Conservation (phyloP, 768 basidiomycete genomes). For the Suillus luteus region DNA sequence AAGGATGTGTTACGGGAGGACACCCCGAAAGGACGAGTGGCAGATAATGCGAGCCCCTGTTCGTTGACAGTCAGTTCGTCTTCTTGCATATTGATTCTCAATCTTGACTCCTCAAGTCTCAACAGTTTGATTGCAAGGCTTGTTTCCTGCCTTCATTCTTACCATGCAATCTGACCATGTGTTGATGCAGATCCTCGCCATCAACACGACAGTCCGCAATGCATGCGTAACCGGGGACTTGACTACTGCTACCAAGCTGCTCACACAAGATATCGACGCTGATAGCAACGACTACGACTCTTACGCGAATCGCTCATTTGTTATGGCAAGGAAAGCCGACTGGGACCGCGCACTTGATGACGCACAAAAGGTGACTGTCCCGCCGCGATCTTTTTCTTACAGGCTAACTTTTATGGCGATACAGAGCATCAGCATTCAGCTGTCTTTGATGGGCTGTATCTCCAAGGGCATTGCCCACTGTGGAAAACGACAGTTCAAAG, state of each 20-base stretch:
- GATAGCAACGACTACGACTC: not conserved
- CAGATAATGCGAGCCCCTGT: not conserved
- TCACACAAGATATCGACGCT: not conserved
- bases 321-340: not conserved
- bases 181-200: not conserved
- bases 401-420: not conserved
- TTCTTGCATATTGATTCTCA: not conserved
- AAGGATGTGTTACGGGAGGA: not conserved
- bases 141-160: not conserved
- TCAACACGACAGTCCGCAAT: not conserved
- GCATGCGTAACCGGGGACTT: not conserved
- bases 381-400: not conserved
- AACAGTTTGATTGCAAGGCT: not conserved
- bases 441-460: not conserved
- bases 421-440: not conserved
- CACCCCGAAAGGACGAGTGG: not conserved
- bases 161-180: not conserved
- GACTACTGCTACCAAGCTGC: not conserved
- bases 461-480: not conserved
- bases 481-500: not conserved
- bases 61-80: not conserved
- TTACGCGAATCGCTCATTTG: conserved; percentile 1
- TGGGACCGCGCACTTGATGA: not conserved
- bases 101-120: not conserved
- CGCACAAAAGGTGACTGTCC: not conserved